Base-by-base conservation (phyloP, 768 basidiomycete genomes). In the Amanita subjunquillea region DNA sequence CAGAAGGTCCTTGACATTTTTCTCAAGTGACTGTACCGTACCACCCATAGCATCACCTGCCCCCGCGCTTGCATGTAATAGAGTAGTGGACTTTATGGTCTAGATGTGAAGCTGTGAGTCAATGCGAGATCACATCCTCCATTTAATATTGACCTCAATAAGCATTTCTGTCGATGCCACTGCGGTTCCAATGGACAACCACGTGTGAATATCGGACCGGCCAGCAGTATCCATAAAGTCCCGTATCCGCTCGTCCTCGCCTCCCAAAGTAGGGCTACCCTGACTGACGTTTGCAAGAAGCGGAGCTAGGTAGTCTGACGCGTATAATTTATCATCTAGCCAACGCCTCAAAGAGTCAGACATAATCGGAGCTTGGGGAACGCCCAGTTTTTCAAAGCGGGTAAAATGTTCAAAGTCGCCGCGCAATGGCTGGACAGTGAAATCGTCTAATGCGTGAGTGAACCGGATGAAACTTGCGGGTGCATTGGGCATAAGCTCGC, bases 1-100 rank as follows among this genome's bases (percentile, higher is more conserved):
- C 30, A 54, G 48, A 12, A 62, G 39, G 1, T 55, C 55, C 3
- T 49, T 37, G 13, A 60, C 48, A 34, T 36, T 53, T 15, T 44
- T 27, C 22, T 56, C 32, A 17, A 68, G 48, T 44, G 58, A 53
- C 4, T 63, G 55, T 6, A 65, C 48, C 25, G 57, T 58, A 8
- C 41, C 44, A 7, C 56, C 51, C 48, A 59, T 53, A 1, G 56
- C 34, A 27, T 56, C 55, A 22, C 39, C 37, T 22, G 54, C 20
- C 10, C 39, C 9, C 7, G 37, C 44, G 22, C 40, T 23, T 34
- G 34, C 10, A 4, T n/a, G 44, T 22, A 42, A 20, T 22, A 29
- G 15, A 17, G 38, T 44, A 12, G 42, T 37, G 15, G 51, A 53
- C 43, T 53, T 45, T 20, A 45, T 46, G 13, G 36, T 32, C 51